Base-by-base conservation (phyloP, 306 rosid species). In the Trifolium subterraneum region DNA sequence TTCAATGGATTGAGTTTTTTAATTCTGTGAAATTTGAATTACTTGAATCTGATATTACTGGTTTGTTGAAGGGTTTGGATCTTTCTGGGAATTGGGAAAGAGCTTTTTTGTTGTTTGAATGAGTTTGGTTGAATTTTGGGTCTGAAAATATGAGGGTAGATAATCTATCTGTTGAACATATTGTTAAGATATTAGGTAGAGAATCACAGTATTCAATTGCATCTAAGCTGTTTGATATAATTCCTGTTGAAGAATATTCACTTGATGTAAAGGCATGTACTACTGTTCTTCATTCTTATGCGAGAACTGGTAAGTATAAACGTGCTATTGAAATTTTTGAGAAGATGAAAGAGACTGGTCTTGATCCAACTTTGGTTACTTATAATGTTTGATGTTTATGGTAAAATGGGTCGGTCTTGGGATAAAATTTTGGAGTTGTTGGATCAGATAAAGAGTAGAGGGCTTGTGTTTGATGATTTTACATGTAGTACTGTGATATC, bases 361-460 rank as follows among this genome's bases (percentile, higher is more conserved):
- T 92, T 54, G 89, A 91, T 45, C 97, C 98, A 20, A 92, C 88
- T 70, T 63, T 95, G 89, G 98, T 95, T 29, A 92, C 99, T 72
- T 95, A 88, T 83, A 95, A 92, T 77, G 96, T 95, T 95, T 70
- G 93, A 88, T 82, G 98, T 95, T 72, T 92, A 87, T 71, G 99
- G 99, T 64, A 95, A 87, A 82, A 95, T 88, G 99, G 99, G 99
- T 69, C 88, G 96, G 18, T 92, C 97, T 36, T 95, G 99, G 99
- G 56, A 65, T 74, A 81, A 73, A 16, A 87, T 95, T 69, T 81
- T 92, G 70, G 89, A 72, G 25, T 87, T 95, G 12, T 81, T 95
- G 93, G 93, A 86, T 84, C 96, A 92, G 82, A 92, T 95, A 83
- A 88, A 78, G 47, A 71, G 78, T 48, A 81, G 81, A 74, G 90